Conservation (phyloP, 352 stramenopile species). For the Phytophthora multivora region DNA sequence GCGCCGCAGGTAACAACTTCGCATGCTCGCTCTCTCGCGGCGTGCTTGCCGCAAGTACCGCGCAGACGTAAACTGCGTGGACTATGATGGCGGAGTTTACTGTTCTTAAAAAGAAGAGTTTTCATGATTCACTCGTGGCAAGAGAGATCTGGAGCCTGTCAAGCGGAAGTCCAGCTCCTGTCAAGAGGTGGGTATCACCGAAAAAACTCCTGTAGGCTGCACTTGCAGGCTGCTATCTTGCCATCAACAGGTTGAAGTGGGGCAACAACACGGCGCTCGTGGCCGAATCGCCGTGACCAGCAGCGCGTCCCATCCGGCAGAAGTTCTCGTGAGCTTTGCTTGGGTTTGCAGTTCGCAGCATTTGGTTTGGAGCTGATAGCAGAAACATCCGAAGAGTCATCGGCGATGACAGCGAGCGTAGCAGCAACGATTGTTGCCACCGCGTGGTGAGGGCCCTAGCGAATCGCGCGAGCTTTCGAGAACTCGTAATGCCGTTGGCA, state of each 20-base stretch:
- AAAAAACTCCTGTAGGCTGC: background rate
- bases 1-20: background rate
- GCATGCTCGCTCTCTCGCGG: slow-evolving; percentile 12
- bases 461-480: background rate
- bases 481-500: background rate
- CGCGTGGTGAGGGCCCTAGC: too few relatives aligned
- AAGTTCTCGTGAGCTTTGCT: background rate
- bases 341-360: slow-evolving; percentile 4
- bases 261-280: background rate
- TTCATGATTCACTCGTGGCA: slow-evolving; percentile 4
- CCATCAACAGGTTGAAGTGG: background rate
- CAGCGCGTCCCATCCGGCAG: background rate
- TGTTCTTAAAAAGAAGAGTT: background rate
- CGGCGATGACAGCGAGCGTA: slow-evolving; percentile 2
- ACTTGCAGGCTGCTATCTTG: background rate
- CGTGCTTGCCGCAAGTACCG: slow-evolving; percentile 9
- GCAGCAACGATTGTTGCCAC: background rate
- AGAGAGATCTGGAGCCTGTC: slow-evolving; percentile 21
- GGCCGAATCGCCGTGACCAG: background rate
- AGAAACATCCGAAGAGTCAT: slow-evolving; percentile 17
- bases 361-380: background rate
- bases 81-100: background rate
- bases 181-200: slow-evolving; percentile 1
- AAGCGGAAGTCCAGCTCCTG: slow-evolving; percentile 7
- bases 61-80: slow-evolving; percentile 5